Evolutionary conservation across 2,329 filamentous ascomycete genomes (phyloP), one percentile per base, ranked within the genome.

Genomic region (Colletotrichum tofieldiae): DNA sequence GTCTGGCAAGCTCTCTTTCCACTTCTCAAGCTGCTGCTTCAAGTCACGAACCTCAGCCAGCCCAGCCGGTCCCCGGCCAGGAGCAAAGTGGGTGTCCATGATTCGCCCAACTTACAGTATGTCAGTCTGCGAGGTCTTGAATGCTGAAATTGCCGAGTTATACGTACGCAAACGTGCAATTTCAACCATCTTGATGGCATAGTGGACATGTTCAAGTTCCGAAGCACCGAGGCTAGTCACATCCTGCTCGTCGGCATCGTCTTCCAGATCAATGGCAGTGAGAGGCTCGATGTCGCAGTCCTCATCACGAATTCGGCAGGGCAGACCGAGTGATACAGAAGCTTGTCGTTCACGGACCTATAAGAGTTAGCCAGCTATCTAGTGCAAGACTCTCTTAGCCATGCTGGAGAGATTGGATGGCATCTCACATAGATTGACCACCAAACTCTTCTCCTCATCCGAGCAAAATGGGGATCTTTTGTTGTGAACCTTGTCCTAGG

Each of bases 381-480:
- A 52, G 35, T 1, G 16, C 20, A 8, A 51, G 8, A 2, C 5
- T 26, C n/a, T 1, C 12, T n/a, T 16, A 3, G 26, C 14, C 2
- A 45, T 16, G 14, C 14, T 45, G 3, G 43, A 2, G 18, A 3
- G 0, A 3, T 23, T 2, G 32, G n/a, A 3, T 8, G 7, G 32
- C 16, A 3, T 23, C 67, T 66, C 23, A 73, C 71, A 65, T 89
- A 88, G 9, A 88, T 82, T 7, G 86, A 85, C 87, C 87, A 89
- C 86, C 87, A 89, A 8, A 89, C 84, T 6, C 86, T 77, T 67
- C 85, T 83, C 75, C 85, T 83, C 43, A 88, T 73, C 70, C 79
- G 79, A n/a, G 79, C 78, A 4, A 80, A 58, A 16, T 63, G 56
- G 1, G 56, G 26, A 11, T 71, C 71, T 32, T 63, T 37, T 1